phyloP scores from a whole-genome alignment of 345 rosid genomes.

The Toxicodendron radicans region DNA sequence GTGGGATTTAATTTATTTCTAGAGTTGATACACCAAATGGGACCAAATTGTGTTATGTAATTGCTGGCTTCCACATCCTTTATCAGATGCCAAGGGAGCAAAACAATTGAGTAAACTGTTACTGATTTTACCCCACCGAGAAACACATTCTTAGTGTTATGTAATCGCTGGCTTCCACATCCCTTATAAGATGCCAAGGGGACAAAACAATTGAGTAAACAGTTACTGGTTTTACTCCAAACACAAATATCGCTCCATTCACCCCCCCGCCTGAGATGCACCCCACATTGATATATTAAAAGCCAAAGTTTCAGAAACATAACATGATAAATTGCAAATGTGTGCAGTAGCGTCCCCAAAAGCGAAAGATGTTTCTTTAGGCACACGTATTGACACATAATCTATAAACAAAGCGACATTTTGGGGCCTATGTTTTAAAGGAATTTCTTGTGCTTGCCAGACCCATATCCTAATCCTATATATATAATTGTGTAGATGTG shows the following conservation, averaged over 20 bases:
- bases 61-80: background rate
- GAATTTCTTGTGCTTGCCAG: background rate
- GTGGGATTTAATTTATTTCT: background rate
- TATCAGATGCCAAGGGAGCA: background rate
- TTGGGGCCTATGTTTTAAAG: conserved; percentile 4
- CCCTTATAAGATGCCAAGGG: background rate
- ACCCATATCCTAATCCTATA: conserved; percentile 9
- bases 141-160: background rate
- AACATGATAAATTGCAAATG: background rate
- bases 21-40: background rate
- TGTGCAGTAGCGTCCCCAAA: conserved; percentile 15
- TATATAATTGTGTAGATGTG: background rate
- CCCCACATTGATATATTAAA: too few relatives aligned
- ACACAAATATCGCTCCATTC: too few relatives aligned
- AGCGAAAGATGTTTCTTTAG: conserved; percentile 10
- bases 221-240: background rate
- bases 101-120: background rate
- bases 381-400: background rate
- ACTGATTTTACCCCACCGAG: too few relatives aligned
- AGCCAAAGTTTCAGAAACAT: background rate
- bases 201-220: background rate
- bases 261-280: too few relatives aligned
- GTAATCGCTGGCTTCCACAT: background rate
- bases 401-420: background rate
- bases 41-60: background rate